phyloP scores from a whole-genome alignment of 140 eudicot genomes.

The Stevia rebaudiana region DNA sequence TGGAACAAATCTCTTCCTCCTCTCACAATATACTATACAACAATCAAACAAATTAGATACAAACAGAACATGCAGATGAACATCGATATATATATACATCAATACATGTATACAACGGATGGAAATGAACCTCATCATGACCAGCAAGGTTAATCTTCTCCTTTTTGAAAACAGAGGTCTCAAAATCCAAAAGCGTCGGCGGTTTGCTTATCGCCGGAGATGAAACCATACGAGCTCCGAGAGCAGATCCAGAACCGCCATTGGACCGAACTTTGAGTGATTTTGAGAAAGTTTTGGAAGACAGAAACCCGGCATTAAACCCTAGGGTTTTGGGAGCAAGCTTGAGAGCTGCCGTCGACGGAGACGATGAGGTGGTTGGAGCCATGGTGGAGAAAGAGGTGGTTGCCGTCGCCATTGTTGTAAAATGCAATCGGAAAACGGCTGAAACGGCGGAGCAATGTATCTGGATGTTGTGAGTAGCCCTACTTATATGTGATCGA shows the following conservation, averaged over 20 bases:
- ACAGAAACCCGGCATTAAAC: slow-evolving; percentile 17
- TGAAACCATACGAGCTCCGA: slow-evolving; percentile 59
- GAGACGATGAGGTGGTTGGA: slow-evolving; percentile 27
- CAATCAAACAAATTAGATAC: background rate
- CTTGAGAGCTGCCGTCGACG: slow-evolving; percentile 21
- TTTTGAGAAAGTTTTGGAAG: slow-evolving; percentile 23
- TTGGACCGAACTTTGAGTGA: slow-evolving; percentile 29
- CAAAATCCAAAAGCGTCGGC: slow-evolving; percentile 54
- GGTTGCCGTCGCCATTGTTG: background rate
- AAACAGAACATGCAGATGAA: background rate
- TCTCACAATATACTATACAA: slow-evolving; percentile 76
- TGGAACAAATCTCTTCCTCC: slow-evolving; percentile 95
- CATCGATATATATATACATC: background rate
- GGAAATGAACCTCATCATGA: slow-evolving; percentile 61
- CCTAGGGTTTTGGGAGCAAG: slow-evolving; percentile 15
- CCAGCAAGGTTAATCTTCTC: slow-evolving; percentile 81
- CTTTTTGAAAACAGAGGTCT: slow-evolving; percentile 71
- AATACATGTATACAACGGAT: background rate
- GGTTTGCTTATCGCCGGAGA: slow-evolving; percentile 33
- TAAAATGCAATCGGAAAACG: slow-evolving; percentile 1
- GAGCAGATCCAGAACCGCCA: slow-evolving; percentile 39
- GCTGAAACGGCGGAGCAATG: slow-evolving; percentile 18
- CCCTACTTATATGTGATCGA: slow-evolving; percentile 19
- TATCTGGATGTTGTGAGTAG: slow-evolving; percentile 6
- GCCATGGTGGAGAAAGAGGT: slow-evolving; percentile 25